phyloP scores from a whole-genome alignment of 116 monocot genomes.

The Zostera marina region DNA sequence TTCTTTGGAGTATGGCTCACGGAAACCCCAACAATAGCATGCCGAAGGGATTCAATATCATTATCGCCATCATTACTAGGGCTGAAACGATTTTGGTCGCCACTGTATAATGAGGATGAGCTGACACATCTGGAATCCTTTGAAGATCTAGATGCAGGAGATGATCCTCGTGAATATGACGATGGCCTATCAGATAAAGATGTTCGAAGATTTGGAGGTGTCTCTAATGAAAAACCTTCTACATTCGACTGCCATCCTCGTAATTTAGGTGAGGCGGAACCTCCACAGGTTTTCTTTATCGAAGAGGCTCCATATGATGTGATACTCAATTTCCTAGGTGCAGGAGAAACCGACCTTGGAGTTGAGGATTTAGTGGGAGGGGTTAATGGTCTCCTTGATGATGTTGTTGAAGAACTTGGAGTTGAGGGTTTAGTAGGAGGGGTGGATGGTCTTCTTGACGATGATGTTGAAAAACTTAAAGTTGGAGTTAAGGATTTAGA shows the following conservation, averaged over 20 bases:
- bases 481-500: constrained; percentile 31
- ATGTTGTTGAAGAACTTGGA: constrained; percentile 33
- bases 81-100: constrained; percentile 39
- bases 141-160: constrained; percentile 66
- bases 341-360: constrained; percentile 52
- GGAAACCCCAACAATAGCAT: constrained; percentile 19
- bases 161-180: constrained; percentile 40
- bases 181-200: constrained; percentile 42
- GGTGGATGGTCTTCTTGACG: constrained; percentile 25
- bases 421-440: constrained; percentile 41
- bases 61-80: constrained; percentile 55
- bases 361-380: constrained; percentile 41
- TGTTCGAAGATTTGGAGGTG: constrained; percentile 74
- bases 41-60: constrained; percentile 49
- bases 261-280: constrained; percentile 67
- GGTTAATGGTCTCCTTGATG: constrained; percentile 25
- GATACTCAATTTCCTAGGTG: too few relatives aligned
- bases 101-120: constrained; percentile 35
- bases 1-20: too few relatives aligned
- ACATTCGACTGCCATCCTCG: constrained; percentile 46
- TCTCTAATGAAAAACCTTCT: constrained; percentile 56
- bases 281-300: constrained; percentile 37
- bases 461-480: constrained; percentile 28
- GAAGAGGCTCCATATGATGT: constrained; percentile 33
- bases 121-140: constrained; percentile 51